Base-by-base conservation (phyloP, 108 stramenopile genomes). In the Pseudonitzschia delicatissima region DNA sequence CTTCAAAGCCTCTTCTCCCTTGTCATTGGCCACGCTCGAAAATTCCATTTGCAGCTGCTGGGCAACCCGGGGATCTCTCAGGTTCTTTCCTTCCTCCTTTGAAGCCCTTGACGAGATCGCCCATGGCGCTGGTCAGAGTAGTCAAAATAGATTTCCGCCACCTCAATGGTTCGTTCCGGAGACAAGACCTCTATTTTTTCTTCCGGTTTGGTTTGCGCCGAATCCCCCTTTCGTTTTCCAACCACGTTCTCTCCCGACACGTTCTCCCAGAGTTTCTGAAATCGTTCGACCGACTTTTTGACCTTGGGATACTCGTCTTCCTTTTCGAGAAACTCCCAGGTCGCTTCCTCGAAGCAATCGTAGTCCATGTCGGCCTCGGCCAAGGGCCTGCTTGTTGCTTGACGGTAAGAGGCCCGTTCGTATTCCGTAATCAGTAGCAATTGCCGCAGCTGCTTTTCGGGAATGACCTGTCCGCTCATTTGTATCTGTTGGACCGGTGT, bases 331-430 rank as follows among this genome's bases (percentile, higher is more conserved):
- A 90, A 89, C 61, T 94, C 93, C 90, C 90, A 91, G 33, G 88
- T 90, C 2, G 93, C 93, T 80, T 94, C 93, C 71, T 91, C 83
- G 57, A 91, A 63, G 62, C 93, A 94, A 76, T 94, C 93, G 23
- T 83, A 83, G 65, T 94, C 93, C 49, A 94, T 84, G 64, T 88
- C 87, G 68, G 80, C 79, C 28, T 91, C 87, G 37, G 91, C 90
- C 37, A 83, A 81, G n/a, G n/a, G n/a, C n/a, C n/a, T n/a, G n/a
- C n/a, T n/a, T n/a, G n/a, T n/a, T 15, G 91, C 76, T 29, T 72
- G 48, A 21, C 60, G 82, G 64, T 91, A 88, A 33, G 79, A 76
- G 48, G 68, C 71, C 44, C 93, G 82, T 18, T 90, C 87, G 53
- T 91, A 89, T 72, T 94, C 93, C 12, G 62, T 68, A 68, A 74